Conservation (phyloP, 2,329 filamentous ascomycete species). For the Phyllosticta citriasiana region DNA sequence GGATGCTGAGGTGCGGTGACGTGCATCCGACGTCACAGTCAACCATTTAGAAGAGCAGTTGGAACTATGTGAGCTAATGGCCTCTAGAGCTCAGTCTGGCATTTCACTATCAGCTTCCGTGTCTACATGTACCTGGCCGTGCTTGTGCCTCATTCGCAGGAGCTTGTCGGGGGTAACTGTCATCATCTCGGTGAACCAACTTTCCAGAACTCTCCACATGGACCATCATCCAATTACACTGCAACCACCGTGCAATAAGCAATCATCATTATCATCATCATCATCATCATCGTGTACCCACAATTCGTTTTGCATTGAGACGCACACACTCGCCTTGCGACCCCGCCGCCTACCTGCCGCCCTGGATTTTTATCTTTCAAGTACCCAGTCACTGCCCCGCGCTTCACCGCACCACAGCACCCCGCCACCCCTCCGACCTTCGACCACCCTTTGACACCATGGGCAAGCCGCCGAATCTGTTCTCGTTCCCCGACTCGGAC, state of each 20-base stretch:
- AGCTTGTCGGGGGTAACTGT: neutral
- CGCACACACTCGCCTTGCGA: neutral
- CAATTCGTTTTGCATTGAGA: slow-evolving; percentile 5
- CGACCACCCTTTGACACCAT: slow-evolving; percentile 16
- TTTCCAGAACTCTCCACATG: neutral
- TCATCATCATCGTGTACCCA: slow-evolving; percentile 8
- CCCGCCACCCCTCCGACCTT: slow-evolving; percentile 1
- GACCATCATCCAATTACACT: neutral
- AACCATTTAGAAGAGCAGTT: neutral
- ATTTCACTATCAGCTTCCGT: neutral
- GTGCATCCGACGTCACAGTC: neutral
- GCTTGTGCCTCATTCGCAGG: neutral
- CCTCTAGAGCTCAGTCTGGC: neutral
- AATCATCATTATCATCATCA: neutral
- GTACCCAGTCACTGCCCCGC: neutral
- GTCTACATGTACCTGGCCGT: neutral
- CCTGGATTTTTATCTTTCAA: neutral
- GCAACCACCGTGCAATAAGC: neutral
- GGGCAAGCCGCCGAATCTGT: slow-evolving; percentile 51
- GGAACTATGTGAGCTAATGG: too few species aligned
- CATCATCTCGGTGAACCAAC: neutral
- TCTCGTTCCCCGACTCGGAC: slow-evolving; percentile 62
- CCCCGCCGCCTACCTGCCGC: neutral
- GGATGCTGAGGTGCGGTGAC: neutral
- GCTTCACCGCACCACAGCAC: neutral